Evolutionary conservation across 257 asterid species (phyloP).

Genomic region (Linaria vulgaris): DNA sequence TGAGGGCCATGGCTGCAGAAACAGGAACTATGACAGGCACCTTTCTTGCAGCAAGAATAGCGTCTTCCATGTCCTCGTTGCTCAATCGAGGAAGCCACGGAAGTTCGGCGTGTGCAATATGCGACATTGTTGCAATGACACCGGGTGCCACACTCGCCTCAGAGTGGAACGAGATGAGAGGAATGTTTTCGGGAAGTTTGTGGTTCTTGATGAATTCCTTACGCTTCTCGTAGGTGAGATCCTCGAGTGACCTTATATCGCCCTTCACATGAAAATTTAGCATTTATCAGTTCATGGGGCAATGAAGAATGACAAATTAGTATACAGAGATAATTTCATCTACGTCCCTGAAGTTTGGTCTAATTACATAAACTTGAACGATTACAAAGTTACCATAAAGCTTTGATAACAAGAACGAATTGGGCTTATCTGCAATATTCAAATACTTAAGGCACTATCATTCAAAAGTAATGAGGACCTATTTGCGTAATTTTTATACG

Average conservation of each 20-base stretch:
- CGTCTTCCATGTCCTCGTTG: conserved; percentile 37
- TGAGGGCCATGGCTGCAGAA: conserved; percentile 71
- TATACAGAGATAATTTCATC: too few species aligned
- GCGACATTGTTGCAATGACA: conserved; percentile 75
- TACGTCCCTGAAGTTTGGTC: not conserved
- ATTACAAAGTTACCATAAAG: too few species aligned
- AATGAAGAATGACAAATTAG: too few species aligned
- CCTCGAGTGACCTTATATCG: conserved; percentile 82
- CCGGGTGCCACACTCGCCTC: conserved; percentile 68
- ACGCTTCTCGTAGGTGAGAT: conserved; percentile 80
- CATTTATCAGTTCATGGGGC: not conserved
- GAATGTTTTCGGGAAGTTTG: conserved; percentile 71
- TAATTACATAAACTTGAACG: too few species aligned
- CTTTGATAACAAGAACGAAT: too few species aligned
- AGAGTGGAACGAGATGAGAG: conserved; percentile 76
- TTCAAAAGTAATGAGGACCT: too few species aligned
- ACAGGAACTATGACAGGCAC: conserved; percentile 83
- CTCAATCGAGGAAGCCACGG: conserved; percentile 62
- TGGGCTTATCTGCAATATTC: too few species aligned
- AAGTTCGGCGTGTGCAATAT: conserved; percentile 83
- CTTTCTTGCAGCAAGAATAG: conserved; percentile 39
- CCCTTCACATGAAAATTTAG: conserved; percentile 46
- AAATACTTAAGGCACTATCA: too few species aligned
- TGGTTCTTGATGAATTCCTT: conserved; percentile 66
- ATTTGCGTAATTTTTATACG: too few species aligned